These are phyloP conservation scores for Ambrosia artemisiifolia DNA, from an alignment of 129 eudicot genomes.

Conservation along the genomic window DNA sequence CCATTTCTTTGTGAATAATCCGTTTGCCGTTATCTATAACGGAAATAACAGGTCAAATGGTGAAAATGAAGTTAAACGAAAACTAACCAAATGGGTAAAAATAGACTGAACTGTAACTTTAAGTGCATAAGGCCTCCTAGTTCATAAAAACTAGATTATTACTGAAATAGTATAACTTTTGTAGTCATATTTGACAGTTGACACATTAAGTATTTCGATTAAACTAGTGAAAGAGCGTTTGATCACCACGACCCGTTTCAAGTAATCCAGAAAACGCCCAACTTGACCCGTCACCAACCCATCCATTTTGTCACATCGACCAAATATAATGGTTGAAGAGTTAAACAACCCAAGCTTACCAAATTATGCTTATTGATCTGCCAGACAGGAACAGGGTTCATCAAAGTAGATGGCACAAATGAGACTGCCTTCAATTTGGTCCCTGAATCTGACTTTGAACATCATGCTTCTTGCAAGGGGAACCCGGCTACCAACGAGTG, in stretches of 20 bases:
- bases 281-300: background rate
- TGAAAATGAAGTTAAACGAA: background rate
- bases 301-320: background rate
- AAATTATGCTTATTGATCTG: conserved; percentile 14
- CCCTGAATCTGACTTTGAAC: conserved; percentile 39
- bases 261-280: background rate
- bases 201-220: background rate
- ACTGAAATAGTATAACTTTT: background rate
- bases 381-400: conserved; percentile 99
- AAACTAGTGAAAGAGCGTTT: background rate
- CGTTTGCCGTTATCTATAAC: background rate
- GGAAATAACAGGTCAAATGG: background rate
- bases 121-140: background rate
- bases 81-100: background rate
- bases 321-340: background rate
- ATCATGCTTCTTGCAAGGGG: conserved; percentile 65
- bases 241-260: background rate
- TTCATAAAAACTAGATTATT: background rate
- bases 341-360: conserved; percentile 15
- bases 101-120: background rate
- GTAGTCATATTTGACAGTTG: background rate
- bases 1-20: background rate
- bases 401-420: conserved; percentile 53
- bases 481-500: conserved; percentile 98
- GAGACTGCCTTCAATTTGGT: conserved; percentile 37